Evolutionary conservation across 257 asterid species (phyloP), one percentile per base, ranked within the genome.

Genomic region (Primulina tabacum): DNA sequence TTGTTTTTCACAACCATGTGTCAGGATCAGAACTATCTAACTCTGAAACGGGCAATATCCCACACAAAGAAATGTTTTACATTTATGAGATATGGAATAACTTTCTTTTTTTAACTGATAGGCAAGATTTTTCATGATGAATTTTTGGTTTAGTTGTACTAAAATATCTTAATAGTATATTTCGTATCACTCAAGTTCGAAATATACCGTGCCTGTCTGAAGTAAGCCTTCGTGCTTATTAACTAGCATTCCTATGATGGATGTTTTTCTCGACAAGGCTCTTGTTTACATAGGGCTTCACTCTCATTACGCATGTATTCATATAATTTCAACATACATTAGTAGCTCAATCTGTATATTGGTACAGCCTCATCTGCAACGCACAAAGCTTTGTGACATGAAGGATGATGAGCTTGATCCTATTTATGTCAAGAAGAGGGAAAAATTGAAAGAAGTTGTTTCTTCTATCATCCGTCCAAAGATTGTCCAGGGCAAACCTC

Each of bases 401-500:
- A 89, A 88, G 64, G 99, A 94, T 75, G 79, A 67, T 70, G 97
- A 94, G 59, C 92, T 94, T 37, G 98, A 94, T 72, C 85, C 97
- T 34, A 17, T 66, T n/a, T 94, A 94, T 57, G 87, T 94, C 64
- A 80, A 84, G 82, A 91, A 78, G 89, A 84, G 95, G 82, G 96
- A 91, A 18, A 78, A 84, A 77, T 81, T 94, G 82, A 94, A 89
- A 86, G 71, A 78, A 72, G 77, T 91, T 60, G 95, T 94, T 72
- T 82, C 97, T 59, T 89, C 97, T 14, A 78, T 88, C 43, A 85
- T 89, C 56, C 96, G 79, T 62, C 99, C 99, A 64, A 94, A 91
- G 92, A 89, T 94, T 82, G 99, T 94, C 65, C 99, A 91, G 88
- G 99, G 99, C 11, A 94, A 91, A 88, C 53, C 86, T 69, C 90